phyloP scores from a whole-genome alignment of 495 filamentous ascomycete species.

The Amorphotheca resinae region DNA sequence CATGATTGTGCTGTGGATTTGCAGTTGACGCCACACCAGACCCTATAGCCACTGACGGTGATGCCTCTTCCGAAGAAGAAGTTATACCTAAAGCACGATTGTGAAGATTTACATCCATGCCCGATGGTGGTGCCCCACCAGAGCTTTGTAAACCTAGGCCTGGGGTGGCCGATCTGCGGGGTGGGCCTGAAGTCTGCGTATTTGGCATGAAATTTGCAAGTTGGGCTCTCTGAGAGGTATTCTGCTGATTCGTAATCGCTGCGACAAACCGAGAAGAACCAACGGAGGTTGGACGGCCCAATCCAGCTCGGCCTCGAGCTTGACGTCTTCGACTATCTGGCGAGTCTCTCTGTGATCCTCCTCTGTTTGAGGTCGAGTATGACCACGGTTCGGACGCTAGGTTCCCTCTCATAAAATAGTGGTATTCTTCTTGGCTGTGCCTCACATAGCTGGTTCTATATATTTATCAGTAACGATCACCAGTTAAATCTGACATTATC shows the following conservation, averaged over 20 bases:
- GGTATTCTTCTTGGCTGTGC: conserved; percentile 6
- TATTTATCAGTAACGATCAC: too few species aligned
- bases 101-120: too few species aligned
- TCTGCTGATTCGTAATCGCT: conserved; percentile 1
- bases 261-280: conserved; percentile 11
- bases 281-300: conserved; percentile 13
- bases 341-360: conserved; percentile 3
- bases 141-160: conserved; percentile 2
- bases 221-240: background rate
- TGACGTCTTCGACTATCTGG: conserved; percentile 13
- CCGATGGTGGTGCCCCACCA: background rate
- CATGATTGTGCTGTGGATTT: background rate
- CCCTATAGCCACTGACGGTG: conserved; percentile 13
- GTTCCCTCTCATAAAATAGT: background rate
- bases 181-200: background rate
- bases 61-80: conserved; percentile 9
- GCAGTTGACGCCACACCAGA: conserved; percentile 5
- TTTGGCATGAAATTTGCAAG: background rate
- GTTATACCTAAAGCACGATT: background rate
- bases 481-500: too few species aligned
- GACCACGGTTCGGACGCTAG: conserved; percentile 8
- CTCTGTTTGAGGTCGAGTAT: conserved; percentile 3
- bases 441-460: too few species aligned
- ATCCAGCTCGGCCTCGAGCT: conserved; percentile 11
- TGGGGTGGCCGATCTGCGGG: conserved; percentile 11